Evolutionary conservation across 257 asterid genomes (phyloP).

Genomic region (Echites panduratus): DNA sequence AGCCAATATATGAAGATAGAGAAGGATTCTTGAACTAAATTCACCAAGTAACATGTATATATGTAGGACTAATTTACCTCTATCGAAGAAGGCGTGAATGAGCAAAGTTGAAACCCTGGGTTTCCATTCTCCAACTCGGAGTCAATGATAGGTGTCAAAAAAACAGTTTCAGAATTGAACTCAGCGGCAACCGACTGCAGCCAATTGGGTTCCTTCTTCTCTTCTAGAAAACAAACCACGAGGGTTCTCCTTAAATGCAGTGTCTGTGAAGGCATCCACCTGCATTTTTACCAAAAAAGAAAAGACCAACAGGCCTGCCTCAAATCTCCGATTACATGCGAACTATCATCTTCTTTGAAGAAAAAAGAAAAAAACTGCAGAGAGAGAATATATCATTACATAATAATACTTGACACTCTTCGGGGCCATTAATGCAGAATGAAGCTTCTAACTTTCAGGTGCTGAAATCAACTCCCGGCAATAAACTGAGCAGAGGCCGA

Average conservation of each 20-base stretch:
- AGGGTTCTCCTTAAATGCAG: slow-evolving; percentile 90
- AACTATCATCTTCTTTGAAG: not conserved
- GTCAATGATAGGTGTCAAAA: slow-evolving; percentile 37
- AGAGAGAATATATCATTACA: slow-evolving; percentile 26
- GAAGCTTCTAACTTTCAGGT: not conserved
- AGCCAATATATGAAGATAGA: too few relatives aligned
- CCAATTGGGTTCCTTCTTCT: slow-evolving; percentile 68
- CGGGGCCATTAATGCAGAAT: slow-evolving; percentile 26
- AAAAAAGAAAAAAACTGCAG: too few relatives aligned
- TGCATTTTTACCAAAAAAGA: slow-evolving; percentile 18
- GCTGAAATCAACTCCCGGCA: not conserved
- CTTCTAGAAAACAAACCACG: slow-evolving; percentile 78
- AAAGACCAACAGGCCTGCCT: not conserved
- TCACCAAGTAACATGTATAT: too few relatives aligned
- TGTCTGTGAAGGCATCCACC: slow-evolving; percentile 80
- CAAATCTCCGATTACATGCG: not conserved
- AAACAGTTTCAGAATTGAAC: slow-evolving; percentile 76
- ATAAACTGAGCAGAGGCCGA: not conserved
- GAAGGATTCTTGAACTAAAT: too few relatives aligned
- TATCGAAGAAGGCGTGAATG: too few relatives aligned
- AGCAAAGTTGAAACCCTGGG: too few relatives aligned
- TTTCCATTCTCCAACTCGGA: too few relatives aligned
- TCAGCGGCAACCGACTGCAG: slow-evolving; percentile 82
- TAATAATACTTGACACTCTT: slow-evolving; percentile 58
- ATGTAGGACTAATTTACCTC: too few relatives aligned